Evolutionary conservation across 495 filamentous ascomycete species (phyloP).

Genomic region (Neurospora terricola): DNA sequence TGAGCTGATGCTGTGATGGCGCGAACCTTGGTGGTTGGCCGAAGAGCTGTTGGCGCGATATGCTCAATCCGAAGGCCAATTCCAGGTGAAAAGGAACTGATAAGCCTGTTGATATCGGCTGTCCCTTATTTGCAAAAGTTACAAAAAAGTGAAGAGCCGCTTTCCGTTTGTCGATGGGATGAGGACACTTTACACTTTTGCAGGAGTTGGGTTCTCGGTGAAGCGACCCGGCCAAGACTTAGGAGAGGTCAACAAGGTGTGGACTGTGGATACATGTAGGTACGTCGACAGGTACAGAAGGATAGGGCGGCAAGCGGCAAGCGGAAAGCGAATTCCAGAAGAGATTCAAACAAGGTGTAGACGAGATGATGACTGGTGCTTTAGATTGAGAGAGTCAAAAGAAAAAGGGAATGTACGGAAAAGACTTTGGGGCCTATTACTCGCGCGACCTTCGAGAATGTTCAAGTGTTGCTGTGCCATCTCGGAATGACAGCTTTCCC

Average conservation of each 20-base stretch:
- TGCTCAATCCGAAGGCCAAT: not conserved
- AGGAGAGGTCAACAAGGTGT: constrained; percentile 1
- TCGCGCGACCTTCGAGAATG: not conserved
- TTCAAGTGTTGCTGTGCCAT: not conserved
- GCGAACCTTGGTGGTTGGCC: not conserved
- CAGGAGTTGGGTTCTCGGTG: not conserved
- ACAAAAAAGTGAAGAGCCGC: not conserved
- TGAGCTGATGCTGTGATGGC: not conserved
- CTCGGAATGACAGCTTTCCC: not conserved
- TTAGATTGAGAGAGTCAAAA: not conserved
- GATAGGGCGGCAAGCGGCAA: not conserved
- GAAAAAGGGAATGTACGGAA: not conserved
- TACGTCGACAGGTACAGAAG: not conserved
- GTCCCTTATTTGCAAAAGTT: not conserved
- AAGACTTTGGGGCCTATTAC: not conserved
- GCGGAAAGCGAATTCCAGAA: not conserved
- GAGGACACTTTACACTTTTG: not conserved
- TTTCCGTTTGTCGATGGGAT: not conserved
- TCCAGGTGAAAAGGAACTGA: not conserved
- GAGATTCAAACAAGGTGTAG: not conserved
- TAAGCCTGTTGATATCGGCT: not conserved
- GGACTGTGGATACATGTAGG: not conserved
- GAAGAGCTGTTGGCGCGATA: not conserved
- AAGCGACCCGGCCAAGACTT: not conserved
- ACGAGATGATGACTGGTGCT: not conserved